Evolutionary conservation across 139 green algal genomes (phyloP).

Genomic region (Chlamydomonas sp.): DNA sequence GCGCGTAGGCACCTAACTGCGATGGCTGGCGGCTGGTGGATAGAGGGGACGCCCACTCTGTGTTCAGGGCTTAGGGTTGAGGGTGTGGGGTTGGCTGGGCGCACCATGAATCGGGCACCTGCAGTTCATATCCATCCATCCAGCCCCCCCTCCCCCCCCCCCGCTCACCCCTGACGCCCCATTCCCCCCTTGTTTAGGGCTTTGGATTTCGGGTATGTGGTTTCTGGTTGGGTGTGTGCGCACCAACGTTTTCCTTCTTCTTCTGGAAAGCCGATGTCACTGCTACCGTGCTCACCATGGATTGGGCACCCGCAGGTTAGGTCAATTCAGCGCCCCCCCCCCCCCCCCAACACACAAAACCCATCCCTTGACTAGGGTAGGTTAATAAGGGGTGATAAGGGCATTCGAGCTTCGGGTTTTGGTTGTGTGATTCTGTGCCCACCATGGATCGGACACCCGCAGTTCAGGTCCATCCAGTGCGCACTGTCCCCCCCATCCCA

Average conservation of each 20-base stretch:
- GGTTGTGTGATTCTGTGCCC: too few species aligned
- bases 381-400: background rate
- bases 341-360: constrained; percentile 15
- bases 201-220: too few species aligned
- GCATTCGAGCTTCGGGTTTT: too few species aligned
- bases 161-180: background rate
- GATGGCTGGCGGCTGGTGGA: too few species aligned
- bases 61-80: too few species aligned
- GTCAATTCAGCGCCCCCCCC: constrained; percentile 63
- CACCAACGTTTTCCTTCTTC: too few species aligned
- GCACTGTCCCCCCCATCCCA: constrained; percentile 48
- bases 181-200: background rate
- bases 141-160: constrained; percentile 46
- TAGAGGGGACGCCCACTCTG: too few species aligned
- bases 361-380: background rate
- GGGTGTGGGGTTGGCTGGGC: background rate
- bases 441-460: constrained; percentile 48
- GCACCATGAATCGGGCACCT: constrained; percentile 37
- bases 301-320: constrained; percentile 70
- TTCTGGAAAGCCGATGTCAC: too few species aligned
- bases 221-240: too few species aligned
- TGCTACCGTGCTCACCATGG: too few species aligned
- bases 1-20: too few species aligned
- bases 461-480: constrained; percentile 77
- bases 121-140: constrained; percentile 78